Evolutionary conservation across 1,284 basidiomycete species (phyloP).

Genomic region (Moesziomyces sp.): DNA sequence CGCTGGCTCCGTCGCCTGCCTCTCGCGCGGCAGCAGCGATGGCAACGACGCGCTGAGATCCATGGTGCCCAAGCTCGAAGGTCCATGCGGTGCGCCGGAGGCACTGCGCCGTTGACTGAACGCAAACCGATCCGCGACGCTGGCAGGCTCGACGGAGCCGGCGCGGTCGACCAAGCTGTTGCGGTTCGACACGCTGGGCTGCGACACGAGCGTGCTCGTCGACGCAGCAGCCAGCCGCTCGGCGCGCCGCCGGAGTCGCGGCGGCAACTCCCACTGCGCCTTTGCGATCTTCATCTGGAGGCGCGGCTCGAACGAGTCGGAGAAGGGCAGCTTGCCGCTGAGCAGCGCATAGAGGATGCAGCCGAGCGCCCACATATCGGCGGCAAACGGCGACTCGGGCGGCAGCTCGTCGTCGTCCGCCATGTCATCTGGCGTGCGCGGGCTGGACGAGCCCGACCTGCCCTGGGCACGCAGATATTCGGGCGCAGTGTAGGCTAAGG

Average conservation of each 20-base stretch:
- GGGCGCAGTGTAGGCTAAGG: slow-evolving; percentile 57
- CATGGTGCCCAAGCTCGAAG: slow-evolving; percentile 11
- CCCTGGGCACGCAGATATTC: slow-evolving; percentile 49
- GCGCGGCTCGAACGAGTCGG: slow-evolving; percentile 59
- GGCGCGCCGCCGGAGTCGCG: slow-evolving; percentile 45
- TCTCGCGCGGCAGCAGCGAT: slow-evolving; percentile 29
- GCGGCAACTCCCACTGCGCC: slow-evolving; percentile 58
- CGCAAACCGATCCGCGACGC: slow-evolving; percentile 25
- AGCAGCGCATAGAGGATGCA: slow-evolving; percentile 61
- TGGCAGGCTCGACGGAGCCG: slow-evolving; percentile 13
- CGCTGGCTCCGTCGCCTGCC: slow-evolving; percentile 23
- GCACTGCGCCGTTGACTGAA: slow-evolving; percentile 27
- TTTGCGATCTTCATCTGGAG: slow-evolving; percentile 61
- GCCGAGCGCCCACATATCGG: slow-evolving; percentile 63
- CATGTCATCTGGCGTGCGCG: slow-evolving; percentile 10
- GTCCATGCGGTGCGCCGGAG: slow-evolving; percentile 8
- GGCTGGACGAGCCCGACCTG: slow-evolving; percentile 21
- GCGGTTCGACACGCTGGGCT: slow-evolving; percentile 19
- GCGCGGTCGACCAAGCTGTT: slow-evolving; percentile 17
- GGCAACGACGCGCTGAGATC: slow-evolving; percentile 54
- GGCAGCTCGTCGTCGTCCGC: slow-evolving; percentile 12
- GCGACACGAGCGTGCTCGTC: slow-evolving; percentile 25
- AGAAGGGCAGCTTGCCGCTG: slow-evolving; percentile 55
- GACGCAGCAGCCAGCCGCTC: slow-evolving; percentile 29
- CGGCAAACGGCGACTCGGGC: slow-evolving; percentile 50